Percentiles rank a stretch among this genome's conserved stretches.
These are phyloP conservation scores for Pugionium dolabratum DNA, from an alignment of 345 rosid genomes.

Conservation along the genomic window DNA sequence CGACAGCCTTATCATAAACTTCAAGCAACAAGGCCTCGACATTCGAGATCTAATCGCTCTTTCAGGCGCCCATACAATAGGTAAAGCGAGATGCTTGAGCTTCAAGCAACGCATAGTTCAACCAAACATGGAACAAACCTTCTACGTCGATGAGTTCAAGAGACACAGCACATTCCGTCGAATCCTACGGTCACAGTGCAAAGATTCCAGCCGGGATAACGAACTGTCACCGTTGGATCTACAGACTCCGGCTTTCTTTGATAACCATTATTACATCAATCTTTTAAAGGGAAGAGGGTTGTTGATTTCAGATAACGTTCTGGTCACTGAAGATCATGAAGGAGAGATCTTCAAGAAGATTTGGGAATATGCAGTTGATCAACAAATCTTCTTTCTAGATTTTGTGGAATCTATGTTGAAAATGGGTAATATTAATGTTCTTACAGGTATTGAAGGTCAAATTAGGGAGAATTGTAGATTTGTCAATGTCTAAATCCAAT, in stretches of 20 bases:
- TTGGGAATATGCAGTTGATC: constrained; percentile 59
- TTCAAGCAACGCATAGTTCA: neutral
- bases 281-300: constrained; percentile 63
- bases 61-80: constrained; percentile 77
- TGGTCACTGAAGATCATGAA: constrained; percentile 50
- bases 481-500: constrained; percentile 37
- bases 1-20: constrained; percentile 56
- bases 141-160: constrained; percentile 52
- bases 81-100: constrained; percentile 46
- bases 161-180: constrained; percentile 54
- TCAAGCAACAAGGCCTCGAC: constrained; percentile 65
- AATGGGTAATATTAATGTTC: constrained; percentile 69
- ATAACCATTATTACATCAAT: constrained; percentile 68
- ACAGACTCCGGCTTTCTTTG: constrained; percentile 60
- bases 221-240: constrained; percentile 59
- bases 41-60: constrained; percentile 63
- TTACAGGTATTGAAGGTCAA: constrained; percentile 53
- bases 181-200: constrained; percentile 59
- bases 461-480: constrained; percentile 65
- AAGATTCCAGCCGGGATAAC: constrained; percentile 49
- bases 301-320: constrained; percentile 60
- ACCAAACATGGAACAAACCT: constrained; percentile 20
- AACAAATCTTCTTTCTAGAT: constrained; percentile 49
- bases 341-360: constrained; percentile 47
- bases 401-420: constrained; percentile 63